These are phyloP conservation scores for Phytopythium sindhum DNA, from an alignment of 352 stramenopile genomes.

Conservation along the genomic window DNA sequence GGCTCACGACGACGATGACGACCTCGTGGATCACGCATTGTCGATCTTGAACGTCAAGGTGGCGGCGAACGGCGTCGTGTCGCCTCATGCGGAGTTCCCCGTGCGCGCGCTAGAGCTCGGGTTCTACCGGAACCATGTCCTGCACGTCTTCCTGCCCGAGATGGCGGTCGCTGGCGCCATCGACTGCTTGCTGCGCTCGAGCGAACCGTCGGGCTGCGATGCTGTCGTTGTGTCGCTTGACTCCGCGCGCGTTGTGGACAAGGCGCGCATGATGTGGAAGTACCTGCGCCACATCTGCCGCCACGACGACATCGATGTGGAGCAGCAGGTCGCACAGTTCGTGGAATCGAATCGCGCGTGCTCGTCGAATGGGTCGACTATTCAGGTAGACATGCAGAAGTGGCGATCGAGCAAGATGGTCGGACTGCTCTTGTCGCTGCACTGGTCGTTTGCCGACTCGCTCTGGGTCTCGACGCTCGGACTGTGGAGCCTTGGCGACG, in stretches of 20 bases:
- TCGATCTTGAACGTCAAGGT: constrained; percentile 53
- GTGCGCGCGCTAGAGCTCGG: constrained; percentile 66
- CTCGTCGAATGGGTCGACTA: constrained; percentile 9
- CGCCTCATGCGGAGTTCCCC: constrained; percentile 52
- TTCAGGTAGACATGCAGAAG: constrained; percentile 27
- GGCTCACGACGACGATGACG: constrained; percentile 51
- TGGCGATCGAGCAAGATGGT: constrained; percentile 38
- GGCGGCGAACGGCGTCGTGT: constrained; percentile 33
- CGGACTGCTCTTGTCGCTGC: constrained; percentile 61
- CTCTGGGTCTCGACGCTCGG: constrained; percentile 58
- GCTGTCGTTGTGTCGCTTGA: constrained; percentile 14
- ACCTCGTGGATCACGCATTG: constrained; percentile 58
- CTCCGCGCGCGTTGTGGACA: constrained; percentile 29
- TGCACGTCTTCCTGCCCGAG: constrained; percentile 77
- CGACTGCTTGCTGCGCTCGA: constrained; percentile 31
- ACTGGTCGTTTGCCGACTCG: constrained; percentile 78
- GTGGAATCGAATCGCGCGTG: constrained; percentile 22
- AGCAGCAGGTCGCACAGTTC: constrained; percentile 31
- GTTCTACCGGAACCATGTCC: constrained; percentile 86
- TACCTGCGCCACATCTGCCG: constrained; percentile 70
- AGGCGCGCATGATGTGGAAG: constrained; percentile 49
- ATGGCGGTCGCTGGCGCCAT: constrained; percentile 66
- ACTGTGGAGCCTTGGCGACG: constrained; percentile 32
- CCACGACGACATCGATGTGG: constrained; percentile 45
- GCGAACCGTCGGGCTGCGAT: constrained; percentile 8